Base-by-base conservation (phyloP, 1,139 yeast species). In the Scheffersomyces illinoinensis region DNA sequence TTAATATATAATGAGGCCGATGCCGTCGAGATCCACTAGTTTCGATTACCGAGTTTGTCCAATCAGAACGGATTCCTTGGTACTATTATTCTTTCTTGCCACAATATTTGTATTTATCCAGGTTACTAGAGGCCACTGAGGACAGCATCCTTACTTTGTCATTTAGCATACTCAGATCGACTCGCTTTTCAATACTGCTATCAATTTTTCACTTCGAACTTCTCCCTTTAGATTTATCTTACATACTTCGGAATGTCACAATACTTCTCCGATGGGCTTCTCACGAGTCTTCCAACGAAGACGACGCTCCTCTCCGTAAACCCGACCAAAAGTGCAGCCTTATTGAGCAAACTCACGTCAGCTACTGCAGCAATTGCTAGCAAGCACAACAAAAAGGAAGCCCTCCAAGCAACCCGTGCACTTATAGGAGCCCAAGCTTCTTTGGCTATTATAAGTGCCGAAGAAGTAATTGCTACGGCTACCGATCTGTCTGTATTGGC, bases 401-500 rank as follows among this genome's bases (percentile, higher is more conserved):
- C 26, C 10, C 64, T 64, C 7, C 62, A 71, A 5, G 65, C 82
- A 53, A 19, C 24, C 7, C 24, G 51, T 20, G 24, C 26, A 33
- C 10, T 48, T 24, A 48, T 21, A 55, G 78, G 78, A 18, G 77
- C 78, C 3, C 66, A 71, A 46, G 85, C 83, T 0, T 78, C 85
- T 0, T 60, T 79, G 54, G 66, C 75, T 0, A 70, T 74, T 19
- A 63, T 76, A 23, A 64, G 71, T 2, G 75, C 77, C 14, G 73
- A 79, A 54, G 61, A 71, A 43, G 68, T 73, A 1, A 59, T 74
- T 19, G 82, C 79, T 10, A 81, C 85, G 0, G 83, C 82, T 7
- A 79, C 85, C 0, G 73, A 67, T 10, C 46, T 64, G 0, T 54
- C 65, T 0, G 76, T 68, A 0, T 58, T 66, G 21, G 70, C 74